These are phyloP conservation scores for Chrysanthemum makinoi DNA, from an alignment of 129 eudicot species.

Conservation along the genomic window DNA sequence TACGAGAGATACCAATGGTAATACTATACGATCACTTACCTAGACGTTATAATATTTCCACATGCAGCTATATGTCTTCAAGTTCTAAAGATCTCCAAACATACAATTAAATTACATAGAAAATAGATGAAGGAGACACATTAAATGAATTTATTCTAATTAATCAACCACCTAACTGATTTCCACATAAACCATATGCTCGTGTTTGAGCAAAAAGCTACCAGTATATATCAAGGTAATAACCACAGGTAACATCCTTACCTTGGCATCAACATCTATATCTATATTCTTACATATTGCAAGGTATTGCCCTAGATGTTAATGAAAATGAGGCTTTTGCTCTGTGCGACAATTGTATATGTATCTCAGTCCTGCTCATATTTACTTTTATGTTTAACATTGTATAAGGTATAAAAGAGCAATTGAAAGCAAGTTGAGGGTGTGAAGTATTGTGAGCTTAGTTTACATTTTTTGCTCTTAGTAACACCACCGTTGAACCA, in stretches of 20 bases:
- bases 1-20: neutral
- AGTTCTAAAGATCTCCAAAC: constrained; percentile 6
- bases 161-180: neutral
- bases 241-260: neutral
- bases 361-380: neutral
- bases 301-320: neutral
- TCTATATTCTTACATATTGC: constrained; percentile 1
- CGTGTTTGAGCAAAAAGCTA: neutral
- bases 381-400: neutral
- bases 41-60: neutral
- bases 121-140: neutral
- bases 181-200: constrained; percentile 7
- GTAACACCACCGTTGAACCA: no score
- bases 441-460: no score
- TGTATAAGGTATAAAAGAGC: neutral
- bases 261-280: constrained; percentile 9
- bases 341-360: no score
- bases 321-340: no score
- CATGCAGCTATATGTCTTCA: neutral
- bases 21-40: constrained; percentile 1
- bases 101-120: neutral
- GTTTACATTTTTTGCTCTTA: neutral
- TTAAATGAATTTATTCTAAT: neutral
- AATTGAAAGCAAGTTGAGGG: neutral
- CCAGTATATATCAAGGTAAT: neutral